phyloP scores from a whole-genome alignment of 768 basidiomycete genomes.

The Vararia minispora region DNA sequence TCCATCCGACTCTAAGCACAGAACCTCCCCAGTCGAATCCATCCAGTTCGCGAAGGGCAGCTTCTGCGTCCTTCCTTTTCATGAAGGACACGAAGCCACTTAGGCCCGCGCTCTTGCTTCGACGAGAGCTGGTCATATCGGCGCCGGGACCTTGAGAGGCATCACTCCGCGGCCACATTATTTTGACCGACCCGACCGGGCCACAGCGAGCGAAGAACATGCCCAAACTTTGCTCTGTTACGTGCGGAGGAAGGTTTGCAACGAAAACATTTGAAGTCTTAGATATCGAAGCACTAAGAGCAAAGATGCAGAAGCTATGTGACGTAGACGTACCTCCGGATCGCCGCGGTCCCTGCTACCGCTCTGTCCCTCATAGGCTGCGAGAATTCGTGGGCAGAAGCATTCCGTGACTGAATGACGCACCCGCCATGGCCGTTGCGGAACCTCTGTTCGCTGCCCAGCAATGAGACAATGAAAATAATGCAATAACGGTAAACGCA shows the following conservation, averaged over 20 bases:
- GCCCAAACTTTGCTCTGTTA: conserved; percentile 80
- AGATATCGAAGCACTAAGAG: no score
- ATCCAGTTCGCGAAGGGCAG: conserved; percentile 80
- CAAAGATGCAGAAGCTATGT: background rate
- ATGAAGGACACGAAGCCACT: conserved; percentile 98
- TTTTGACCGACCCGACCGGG: conserved; percentile 91
- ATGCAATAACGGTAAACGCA: conserved; percentile 1
- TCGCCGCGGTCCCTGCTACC: conserved; percentile 87
- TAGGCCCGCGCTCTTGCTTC: conserved; percentile 63
- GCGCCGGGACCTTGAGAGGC: conserved; percentile 53
- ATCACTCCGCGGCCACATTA: conserved; percentile 98
- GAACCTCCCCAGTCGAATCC: conserved; percentile 93
- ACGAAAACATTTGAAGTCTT: conserved; percentile 96
- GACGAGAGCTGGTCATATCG: conserved; percentile 64
- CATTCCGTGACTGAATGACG: conserved; percentile 15
- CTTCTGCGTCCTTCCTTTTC: conserved; percentile 86
- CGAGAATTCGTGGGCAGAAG: conserved; percentile 1
- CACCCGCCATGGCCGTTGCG: conserved; percentile 84
- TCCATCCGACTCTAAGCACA: conserved; percentile 86
- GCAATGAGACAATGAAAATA: background rate
- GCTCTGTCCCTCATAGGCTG: conserved; percentile 84
- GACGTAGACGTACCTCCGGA: conserved; percentile 46
- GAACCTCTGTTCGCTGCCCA: conserved; percentile 53
- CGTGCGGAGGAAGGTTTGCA: conserved; percentile 79
- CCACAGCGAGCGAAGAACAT: conserved; percentile 86